A percentile compares a stretch with the other conserved stretches of the same genome.
Evolutionary conservation across 495 filamentous ascomycete genomes (phyloP).

Genomic region (Cudoniella acicularis): DNA sequence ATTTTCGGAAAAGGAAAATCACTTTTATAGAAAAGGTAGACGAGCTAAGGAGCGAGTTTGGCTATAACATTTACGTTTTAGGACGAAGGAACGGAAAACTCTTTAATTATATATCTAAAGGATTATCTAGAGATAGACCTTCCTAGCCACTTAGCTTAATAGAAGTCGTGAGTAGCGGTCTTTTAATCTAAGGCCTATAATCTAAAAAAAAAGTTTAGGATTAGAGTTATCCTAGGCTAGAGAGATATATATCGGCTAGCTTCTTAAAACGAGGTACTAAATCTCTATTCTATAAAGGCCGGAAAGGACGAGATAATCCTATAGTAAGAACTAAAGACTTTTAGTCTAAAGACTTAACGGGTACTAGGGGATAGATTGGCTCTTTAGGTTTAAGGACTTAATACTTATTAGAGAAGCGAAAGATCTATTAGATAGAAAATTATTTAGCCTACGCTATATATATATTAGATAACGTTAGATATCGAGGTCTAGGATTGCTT

Average conservation of each 20-base stretch:
- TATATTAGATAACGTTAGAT: slow-evolving; percentile 11
- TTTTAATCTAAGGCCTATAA: slow-evolving; percentile 21
- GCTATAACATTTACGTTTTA: slow-evolving; percentile 22
- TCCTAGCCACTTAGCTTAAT: slow-evolving; percentile 17
- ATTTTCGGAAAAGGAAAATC: slow-evolving; percentile 22
- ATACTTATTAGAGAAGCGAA: slow-evolving; percentile 12
- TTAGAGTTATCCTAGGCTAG: slow-evolving; percentile 18
- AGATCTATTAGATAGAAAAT: slow-evolving; percentile 17
- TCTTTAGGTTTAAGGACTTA: slow-evolving; percentile 13
- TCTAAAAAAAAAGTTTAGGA: slow-evolving; percentile 16
- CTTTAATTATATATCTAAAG: slow-evolving; percentile 22
- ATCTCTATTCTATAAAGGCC: slow-evolving; percentile 19
- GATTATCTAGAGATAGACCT: slow-evolving; percentile 21
- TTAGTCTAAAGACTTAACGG: not conserved
- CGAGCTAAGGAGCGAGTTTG: slow-evolving; percentile 22
- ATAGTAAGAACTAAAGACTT: slow-evolving; percentile 13
- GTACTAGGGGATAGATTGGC: slow-evolving; percentile 7
- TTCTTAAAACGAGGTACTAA: slow-evolving; percentile 21
- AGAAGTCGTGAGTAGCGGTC: slow-evolving; percentile 17
- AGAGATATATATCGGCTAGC: slow-evolving; percentile 19
- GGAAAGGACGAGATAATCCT: slow-evolving; percentile 13
- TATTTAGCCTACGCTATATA: slow-evolving; percentile 13
- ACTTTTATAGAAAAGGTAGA: slow-evolving; percentile 23
- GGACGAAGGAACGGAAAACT: slow-evolving; percentile 19
- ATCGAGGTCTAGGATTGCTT: slow-evolving; percentile 2